Evolutionary conservation across 805 yeast species (phyloP), one percentile per base, ranked within the genome.

Genomic region (Metschnikowia lochheadii): DNA sequence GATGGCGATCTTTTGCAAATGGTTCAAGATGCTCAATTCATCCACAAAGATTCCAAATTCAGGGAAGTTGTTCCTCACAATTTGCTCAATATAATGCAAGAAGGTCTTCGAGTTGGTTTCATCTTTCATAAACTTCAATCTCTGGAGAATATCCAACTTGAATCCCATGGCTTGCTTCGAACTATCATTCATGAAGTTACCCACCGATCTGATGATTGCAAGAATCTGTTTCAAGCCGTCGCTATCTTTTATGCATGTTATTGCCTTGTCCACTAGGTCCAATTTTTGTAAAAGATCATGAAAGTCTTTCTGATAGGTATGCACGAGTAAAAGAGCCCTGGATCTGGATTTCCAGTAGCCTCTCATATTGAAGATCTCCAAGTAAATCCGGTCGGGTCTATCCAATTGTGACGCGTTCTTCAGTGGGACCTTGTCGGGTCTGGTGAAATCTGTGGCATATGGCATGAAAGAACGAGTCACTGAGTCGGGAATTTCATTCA

Each of bases 111-210:
- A 80, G 64, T 92, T 91, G 52, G 83, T 80, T 26, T 86, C 89
- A 67, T 92, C 97, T 64, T 94, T 94, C 69, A 95, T 84, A 58
- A 95, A 90, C 32, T 86, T 88, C 51, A 94, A 76, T 58, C 98
- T 75, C 62, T 90, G 97, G 48, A 94, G 75, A n/a, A 97, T 88
- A 41, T 88, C 85, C 52, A 94, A 73, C 61, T 87, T 86, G 76
- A 95, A 95, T 3, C 99, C 99, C 56, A 81, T 79, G 1, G 97
- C 98, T 65, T 90, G 96, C 60, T 90, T 91, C 2, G 89, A 76
- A n/a, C 82, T 74, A 61, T 90, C 96, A 65, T 95, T 94, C 99
- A 94, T 94, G 65, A 84, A 92, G 66, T 94, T 94, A 52, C 99
- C 99, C 46, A 94, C 94, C 3, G 91, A 84, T 55, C 91, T 73